Evolutionary conservation across 2,329 filamentous ascomycete species (phyloP).

Genomic region (Thelonectria rubi): DNA sequence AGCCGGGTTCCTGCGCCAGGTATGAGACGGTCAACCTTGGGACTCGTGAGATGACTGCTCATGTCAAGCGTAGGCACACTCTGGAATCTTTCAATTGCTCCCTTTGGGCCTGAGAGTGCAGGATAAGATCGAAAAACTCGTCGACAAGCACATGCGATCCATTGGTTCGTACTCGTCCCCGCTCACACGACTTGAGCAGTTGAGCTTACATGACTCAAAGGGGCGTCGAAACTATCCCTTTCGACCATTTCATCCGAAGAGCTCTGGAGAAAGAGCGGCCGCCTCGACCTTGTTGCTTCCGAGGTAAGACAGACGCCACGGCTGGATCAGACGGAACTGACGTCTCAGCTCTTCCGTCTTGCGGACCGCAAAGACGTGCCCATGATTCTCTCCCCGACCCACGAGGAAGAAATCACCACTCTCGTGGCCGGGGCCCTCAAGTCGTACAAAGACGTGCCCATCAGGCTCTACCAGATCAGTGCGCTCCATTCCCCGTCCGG

Average conservation of each 20-base stretch:
- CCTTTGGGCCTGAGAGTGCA: slow-evolving; percentile 88
- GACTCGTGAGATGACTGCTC: slow-evolving; percentile 6
- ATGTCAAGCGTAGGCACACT: slow-evolving; percentile 68
- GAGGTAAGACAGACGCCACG: slow-evolving; percentile 63
- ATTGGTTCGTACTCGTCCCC: slow-evolving; percentile 61
- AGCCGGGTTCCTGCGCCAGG: slow-evolving; percentile 78
- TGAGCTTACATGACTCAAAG: slow-evolving; percentile 42
- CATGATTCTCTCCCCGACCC: slow-evolving; percentile 87
- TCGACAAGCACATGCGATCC: slow-evolving; percentile 88
- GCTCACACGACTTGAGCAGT: not conserved
- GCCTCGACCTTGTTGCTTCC: slow-evolving; percentile 74
- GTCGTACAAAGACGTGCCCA: slow-evolving; percentile 86
- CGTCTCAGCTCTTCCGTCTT: slow-evolving; percentile 76
- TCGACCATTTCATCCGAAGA: slow-evolving; percentile 87
- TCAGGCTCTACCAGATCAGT: slow-evolving; percentile 92
- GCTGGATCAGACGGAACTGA: slow-evolving; percentile 33
- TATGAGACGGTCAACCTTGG: slow-evolving; percentile 45
- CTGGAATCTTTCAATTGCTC: slow-evolving; percentile 91
- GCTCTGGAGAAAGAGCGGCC: slow-evolving; percentile 85
- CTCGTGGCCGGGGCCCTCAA: slow-evolving; percentile 77
- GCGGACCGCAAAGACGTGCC: slow-evolving; percentile 78
- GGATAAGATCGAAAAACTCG: slow-evolving; percentile 83
- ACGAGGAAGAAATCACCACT: slow-evolving; percentile 94
- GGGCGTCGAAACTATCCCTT: slow-evolving; percentile 84
- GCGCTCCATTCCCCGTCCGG: not conserved